A percentile compares a stretch with the other conserved stretches of the same genome.
Evolutionary conservation across 805 yeast species (phyloP).

Genomic region (Alloascoidea africana): DNA sequence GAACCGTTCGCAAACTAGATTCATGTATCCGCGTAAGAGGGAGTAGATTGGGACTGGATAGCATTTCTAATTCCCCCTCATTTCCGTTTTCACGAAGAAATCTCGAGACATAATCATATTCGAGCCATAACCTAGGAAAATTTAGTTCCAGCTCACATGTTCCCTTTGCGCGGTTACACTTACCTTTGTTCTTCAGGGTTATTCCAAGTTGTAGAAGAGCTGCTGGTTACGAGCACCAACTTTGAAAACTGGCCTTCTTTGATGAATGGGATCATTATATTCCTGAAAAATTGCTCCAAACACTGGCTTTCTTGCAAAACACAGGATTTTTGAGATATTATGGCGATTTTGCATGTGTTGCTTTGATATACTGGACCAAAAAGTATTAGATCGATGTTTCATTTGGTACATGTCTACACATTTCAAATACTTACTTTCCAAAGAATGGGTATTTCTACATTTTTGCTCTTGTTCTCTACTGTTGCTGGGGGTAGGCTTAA

Average conservation of each 20-base stretch:
- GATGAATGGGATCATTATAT: slow-evolving; percentile 36
- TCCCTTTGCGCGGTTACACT: neutral
- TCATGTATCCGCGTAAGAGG: too few species aligned
- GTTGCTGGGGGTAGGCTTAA: slow-evolving; percentile 55
- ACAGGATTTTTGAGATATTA: slow-evolving; percentile 80
- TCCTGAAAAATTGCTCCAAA: slow-evolving; percentile 33
- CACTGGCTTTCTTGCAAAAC: slow-evolving; percentile 47
- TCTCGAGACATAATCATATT: neutral
- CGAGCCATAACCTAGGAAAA: neutral
- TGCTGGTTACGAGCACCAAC: too few species aligned
- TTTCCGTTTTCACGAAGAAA: neutral
- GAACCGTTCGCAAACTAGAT: too few species aligned
- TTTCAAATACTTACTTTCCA: slow-evolving; percentile 41
- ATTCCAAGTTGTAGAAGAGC: too few species aligned
- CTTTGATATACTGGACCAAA: slow-evolving; percentile 13
- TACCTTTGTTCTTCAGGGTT: too few species aligned
- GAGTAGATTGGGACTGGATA: neutral
- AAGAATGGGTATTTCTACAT: slow-evolving; percentile 35
- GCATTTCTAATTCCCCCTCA: neutral
- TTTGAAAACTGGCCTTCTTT: slow-evolving; percentile 22
- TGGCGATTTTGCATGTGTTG: slow-evolving; percentile 23
- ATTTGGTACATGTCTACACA: neutral
- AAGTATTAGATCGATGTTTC: slow-evolving; percentile 6
- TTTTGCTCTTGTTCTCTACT: slow-evolving; percentile 9
- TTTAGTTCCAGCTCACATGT: neutral